Conservation (phyloP, 139 green algal genomes). For the Ettlia oleoabundans region DNA sequence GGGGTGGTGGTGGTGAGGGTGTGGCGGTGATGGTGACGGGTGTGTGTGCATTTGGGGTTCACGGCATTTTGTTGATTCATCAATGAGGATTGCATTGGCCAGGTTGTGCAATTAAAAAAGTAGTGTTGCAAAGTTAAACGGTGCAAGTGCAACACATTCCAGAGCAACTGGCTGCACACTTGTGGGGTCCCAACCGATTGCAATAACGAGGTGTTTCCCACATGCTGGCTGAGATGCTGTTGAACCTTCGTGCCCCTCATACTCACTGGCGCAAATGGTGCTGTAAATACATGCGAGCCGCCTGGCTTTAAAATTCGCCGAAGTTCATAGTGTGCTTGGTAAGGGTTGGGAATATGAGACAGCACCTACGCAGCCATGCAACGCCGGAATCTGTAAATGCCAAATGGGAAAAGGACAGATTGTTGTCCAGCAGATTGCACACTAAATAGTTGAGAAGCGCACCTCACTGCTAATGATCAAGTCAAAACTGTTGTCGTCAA, state of each 20-base stretch:
- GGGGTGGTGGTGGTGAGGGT: neutral
- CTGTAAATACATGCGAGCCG: conserved; percentile 19
- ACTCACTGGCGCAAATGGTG: conserved; percentile 26
- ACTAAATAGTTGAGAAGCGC: neutral
- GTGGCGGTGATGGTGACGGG: too few relatives aligned
- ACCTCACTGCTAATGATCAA: conserved; percentile 17
- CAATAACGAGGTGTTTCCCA: too few relatives aligned
- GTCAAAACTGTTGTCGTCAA: conserved; percentile 11
- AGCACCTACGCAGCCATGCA: conserved; percentile 2
- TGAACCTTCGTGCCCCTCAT: too few relatives aligned
- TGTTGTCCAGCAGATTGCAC: neutral
- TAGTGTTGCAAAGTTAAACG: neutral
- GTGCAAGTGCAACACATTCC: too few relatives aligned
- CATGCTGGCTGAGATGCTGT: too few relatives aligned
- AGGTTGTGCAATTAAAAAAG: too few relatives aligned
- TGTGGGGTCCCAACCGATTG: too few relatives aligned
- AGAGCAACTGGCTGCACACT: too few relatives aligned
- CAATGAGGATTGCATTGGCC: too few relatives aligned
- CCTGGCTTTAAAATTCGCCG: conserved; percentile 30
- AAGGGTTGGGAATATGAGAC: neutral
- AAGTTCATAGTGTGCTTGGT: conserved; percentile 22
- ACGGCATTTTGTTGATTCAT: too few relatives aligned
- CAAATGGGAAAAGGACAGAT: neutral
- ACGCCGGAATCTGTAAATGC: neutral
- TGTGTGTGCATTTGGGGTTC: too few relatives aligned